Base-by-base conservation (phyloP, 2,329 filamentous ascomycete species). In the Claviceps sp. region DNA sequence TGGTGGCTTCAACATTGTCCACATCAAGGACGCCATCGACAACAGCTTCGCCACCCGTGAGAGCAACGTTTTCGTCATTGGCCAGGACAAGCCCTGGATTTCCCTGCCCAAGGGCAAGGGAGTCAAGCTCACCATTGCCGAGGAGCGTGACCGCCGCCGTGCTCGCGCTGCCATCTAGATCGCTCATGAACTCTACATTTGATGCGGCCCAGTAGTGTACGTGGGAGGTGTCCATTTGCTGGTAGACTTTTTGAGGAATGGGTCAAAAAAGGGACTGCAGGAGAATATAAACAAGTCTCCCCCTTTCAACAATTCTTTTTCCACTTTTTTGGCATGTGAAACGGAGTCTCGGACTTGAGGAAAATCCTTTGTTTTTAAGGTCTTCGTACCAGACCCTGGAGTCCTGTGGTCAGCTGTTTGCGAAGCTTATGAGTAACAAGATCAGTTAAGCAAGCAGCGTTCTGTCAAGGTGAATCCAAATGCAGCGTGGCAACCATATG, bases 1-100 rank as follows among this genome's bases (percentile, higher is more conserved):
- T 67, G 93, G 93, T 82, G 93, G 93, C 75, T 98, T 98, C 87
- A 94, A 94, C 84, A 95, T 98, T 70, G 90, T 98, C 74, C 90
- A 96, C 82, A 86, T 98, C 77, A 98, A 98, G 87, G 93, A 98
- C 71, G 91, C 90, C 69, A 91, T 98, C 76, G 93, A 97, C 85
- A 98, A 98, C 86, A 87, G 88, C 71, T 98, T 98, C 77, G 90
- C 93, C 69, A 98, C 93, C 71, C 93, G 93, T 77, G 90, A 98
- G 82, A 85, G 78, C 82, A 98, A 98, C 88, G 90, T 98, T 69
- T 98, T 98, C 79, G 85, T 98, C 79, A 96, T 98, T 67, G 93
- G 93, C 69, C 81, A 84, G 67, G 93, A 98, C 70, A 97, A 97
- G 86, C 91, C 93, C 69, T 98, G 93, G 93, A 84, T 98, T 78